A percentile compares a stretch with the other conserved stretches of the same genome.
These are phyloP conservation scores for Scopulariopsis brevicaulis DNA, from an alignment of 2,329 filamentous ascomycete genomes.

Conservation along the genomic window DNA sequence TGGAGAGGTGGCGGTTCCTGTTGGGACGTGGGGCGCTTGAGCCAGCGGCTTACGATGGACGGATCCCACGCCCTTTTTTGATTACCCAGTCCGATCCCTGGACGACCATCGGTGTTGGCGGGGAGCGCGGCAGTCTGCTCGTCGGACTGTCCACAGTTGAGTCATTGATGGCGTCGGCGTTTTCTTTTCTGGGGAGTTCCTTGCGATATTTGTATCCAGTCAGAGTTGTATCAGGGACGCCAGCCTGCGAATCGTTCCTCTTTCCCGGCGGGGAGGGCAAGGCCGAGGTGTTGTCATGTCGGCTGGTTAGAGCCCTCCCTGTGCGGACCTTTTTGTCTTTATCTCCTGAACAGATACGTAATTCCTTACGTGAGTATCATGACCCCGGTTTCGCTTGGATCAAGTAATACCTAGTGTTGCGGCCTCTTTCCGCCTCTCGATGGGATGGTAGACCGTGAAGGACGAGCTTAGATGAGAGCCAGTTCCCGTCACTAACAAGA, in stretches of 20 bases:
- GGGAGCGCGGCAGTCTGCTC: not conserved
- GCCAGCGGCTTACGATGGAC: not conserved
- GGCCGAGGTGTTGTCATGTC: not conserved
- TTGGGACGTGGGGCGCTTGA: not conserved
- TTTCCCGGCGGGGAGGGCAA: not conserved
- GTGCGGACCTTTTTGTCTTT: not conserved
- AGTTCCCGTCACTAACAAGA: too few relatives aligned
- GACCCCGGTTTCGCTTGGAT: not conserved
- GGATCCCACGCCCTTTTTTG: not conserved
- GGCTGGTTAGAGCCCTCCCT: not conserved
- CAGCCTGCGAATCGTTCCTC: not conserved
- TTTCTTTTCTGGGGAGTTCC: not conserved
- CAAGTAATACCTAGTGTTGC: not conserved
- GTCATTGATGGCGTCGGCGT: not conserved
- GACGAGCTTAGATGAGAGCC: too few relatives aligned
- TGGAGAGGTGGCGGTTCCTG: not conserved
- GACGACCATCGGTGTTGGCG: not conserved
- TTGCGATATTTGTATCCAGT: not conserved
- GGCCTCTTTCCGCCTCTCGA: not conserved
- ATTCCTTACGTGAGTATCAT: not conserved
- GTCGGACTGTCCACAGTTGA: not conserved
- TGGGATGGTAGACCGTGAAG: too few relatives aligned
- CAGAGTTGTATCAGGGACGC: not conserved
- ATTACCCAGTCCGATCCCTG: not conserved
- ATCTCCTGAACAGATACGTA: not conserved